Conservation (phyloP, 1,139 yeast genomes). For the Yamadazyma membranifaciens region DNA sequence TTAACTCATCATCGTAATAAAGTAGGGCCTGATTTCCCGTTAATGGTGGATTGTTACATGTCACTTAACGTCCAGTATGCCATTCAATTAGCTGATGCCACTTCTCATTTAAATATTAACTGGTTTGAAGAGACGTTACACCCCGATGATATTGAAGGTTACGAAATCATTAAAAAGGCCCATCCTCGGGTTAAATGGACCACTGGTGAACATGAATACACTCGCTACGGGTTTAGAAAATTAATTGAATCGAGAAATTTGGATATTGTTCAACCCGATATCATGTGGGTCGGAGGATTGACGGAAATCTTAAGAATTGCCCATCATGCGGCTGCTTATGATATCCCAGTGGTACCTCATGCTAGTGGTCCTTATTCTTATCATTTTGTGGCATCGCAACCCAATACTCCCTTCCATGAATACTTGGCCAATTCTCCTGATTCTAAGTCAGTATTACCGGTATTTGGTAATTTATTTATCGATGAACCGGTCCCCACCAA, state of each 20-base stretch:
- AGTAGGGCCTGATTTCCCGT: slow-evolving; percentile 50
- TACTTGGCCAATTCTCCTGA: slow-evolving; percentile 51
- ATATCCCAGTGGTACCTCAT: slow-evolving; percentile 51
- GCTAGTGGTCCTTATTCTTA: slow-evolving; percentile 52
- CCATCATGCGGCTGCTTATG: slow-evolving; percentile 51
- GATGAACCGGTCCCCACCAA: slow-evolving; percentile 47
- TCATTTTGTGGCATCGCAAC: slow-evolving; percentile 48
- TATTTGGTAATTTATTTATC: slow-evolving; percentile 42
- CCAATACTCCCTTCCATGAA: slow-evolving; percentile 51
- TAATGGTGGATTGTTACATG: slow-evolving; percentile 54
- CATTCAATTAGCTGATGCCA: slow-evolving; percentile 43
- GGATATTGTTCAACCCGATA: slow-evolving; percentile 50
- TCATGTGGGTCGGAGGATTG: slow-evolving; percentile 54
- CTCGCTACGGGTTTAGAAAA: slow-evolving; percentile 49
- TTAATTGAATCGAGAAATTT: slow-evolving; percentile 46
- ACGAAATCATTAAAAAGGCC: slow-evolving; percentile 42
- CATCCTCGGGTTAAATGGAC: slow-evolving; percentile 47
- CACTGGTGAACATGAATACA: slow-evolving; percentile 52
- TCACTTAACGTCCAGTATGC: slow-evolving; percentile 45
- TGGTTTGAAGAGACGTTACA: slow-evolving; percentile 53
- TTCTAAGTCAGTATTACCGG: slow-evolving; percentile 42
- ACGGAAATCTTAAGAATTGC: slow-evolving; percentile 46
- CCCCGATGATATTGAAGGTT: slow-evolving; percentile 50
- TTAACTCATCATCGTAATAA: slow-evolving; percentile 39
- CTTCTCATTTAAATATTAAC: slow-evolving; percentile 43